Evolutionary conservation across 2,329 filamentous ascomycete species (phyloP).

Genomic region (Diaporthe aspalathi): DNA sequence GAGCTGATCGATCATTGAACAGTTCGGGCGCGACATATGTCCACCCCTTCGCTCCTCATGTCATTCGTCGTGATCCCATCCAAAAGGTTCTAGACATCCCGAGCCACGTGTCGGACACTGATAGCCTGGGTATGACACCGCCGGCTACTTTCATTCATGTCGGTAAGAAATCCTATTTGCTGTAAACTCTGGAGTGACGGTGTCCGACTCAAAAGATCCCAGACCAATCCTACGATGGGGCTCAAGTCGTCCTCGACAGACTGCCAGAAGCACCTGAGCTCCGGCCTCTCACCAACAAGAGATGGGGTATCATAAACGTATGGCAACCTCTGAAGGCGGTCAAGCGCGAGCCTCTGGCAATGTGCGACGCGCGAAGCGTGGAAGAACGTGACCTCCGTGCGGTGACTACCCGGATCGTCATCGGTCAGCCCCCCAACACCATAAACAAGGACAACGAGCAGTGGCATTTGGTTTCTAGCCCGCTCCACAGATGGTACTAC

Average conservation of each 20-base stretch:
- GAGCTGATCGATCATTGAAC: neutral
- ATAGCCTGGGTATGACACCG: neutral
- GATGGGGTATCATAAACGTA: conserved; percentile 12
- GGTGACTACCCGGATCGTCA: conserved; percentile 7
- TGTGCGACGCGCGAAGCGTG: conserved; percentile 2
- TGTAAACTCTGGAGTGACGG: neutral
- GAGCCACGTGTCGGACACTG: neutral
- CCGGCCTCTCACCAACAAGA: neutral
- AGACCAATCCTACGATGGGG: conserved; percentile 7
- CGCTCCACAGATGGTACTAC: conserved; percentile 62
- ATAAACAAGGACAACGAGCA: conserved; percentile 10
- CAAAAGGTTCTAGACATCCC: conserved; percentile 8
- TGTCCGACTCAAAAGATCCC: neutral
- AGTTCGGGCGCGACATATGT: conserved; percentile 8
- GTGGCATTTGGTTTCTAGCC: conserved; percentile 42
- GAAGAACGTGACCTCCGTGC: neutral
- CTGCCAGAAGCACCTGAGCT: neutral
- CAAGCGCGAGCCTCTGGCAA: conserved; percentile 1
- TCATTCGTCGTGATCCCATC: conserved; percentile 2
- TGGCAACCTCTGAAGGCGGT: conserved; percentile 4
- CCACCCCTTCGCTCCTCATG: conserved; percentile 7
- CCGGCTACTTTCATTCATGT: conserved; percentile 8
- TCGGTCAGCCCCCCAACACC: conserved; percentile 2
- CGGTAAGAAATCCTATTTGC: neutral
- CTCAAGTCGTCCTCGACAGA: conserved; percentile 5